These are phyloP conservation scores for Penicillium ucsense DNA, from an alignment of 495 filamentous ascomycete genomes.

Conservation along the genomic window DNA sequence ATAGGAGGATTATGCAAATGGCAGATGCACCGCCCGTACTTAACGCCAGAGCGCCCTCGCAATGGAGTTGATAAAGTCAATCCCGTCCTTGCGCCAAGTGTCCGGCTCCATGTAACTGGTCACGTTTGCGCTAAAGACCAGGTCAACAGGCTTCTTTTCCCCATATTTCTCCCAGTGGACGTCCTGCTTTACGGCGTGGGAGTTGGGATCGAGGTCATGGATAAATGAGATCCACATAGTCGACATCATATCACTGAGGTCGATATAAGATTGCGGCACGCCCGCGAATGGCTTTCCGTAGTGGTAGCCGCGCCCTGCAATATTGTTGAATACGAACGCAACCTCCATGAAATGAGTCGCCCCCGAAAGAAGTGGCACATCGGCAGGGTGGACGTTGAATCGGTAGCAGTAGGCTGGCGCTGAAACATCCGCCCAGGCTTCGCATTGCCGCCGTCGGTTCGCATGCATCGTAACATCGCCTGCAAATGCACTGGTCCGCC, in stretches of 20 bases:
- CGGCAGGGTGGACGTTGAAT: constrained; percentile 43
- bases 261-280: constrained; percentile 32
- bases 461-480: constrained; percentile 49
- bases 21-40: not conserved
- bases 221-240: constrained; percentile 47
- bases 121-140: constrained; percentile 40
- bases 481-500: constrained; percentile 42
- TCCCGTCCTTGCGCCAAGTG: constrained; percentile 37
- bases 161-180: constrained; percentile 37
- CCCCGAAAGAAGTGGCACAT: constrained; percentile 24
- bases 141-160: constrained; percentile 28
- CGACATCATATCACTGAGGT: constrained; percentile 43
- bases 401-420: constrained; percentile 52
- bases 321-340: constrained; percentile 51
- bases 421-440: constrained; percentile 36
- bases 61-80: constrained; percentile 25
- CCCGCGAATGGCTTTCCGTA: constrained; percentile 39
- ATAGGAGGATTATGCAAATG: too few relatives aligned
- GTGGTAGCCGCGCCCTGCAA: constrained; percentile 39
- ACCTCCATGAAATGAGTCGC: constrained; percentile 55
- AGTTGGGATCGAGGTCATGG: constrained; percentile 41
- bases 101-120: constrained; percentile 40
- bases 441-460: constrained; percentile 43
- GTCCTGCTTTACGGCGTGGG: constrained; percentile 18
- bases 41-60: constrained; percentile 19